Percentiles rank a stretch among this genome's conserved stretches.
Evolutionary conservation across 2,329 filamentous ascomycete species (phyloP).

Genomic region (Acrodontium crateriforme): DNA sequence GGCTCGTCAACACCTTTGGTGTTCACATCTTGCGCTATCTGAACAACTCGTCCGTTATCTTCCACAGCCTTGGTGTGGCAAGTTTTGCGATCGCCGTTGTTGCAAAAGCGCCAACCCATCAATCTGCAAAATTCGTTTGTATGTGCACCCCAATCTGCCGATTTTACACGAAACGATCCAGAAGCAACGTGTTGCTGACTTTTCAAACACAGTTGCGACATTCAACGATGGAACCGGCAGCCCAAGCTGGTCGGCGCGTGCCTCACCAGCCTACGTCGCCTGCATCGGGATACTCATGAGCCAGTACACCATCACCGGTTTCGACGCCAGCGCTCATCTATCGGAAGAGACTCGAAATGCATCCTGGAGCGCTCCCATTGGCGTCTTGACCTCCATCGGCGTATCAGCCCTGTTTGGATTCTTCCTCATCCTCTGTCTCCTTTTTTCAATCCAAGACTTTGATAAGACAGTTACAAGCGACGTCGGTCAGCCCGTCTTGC

Average conservation of each 20-base stretch:
- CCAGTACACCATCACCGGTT: conserved; percentile 42
- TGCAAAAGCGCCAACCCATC: conserved; percentile 43
- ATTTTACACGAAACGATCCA: no score
- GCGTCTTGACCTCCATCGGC: conserved; percentile 42
- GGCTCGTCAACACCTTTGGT: conserved; percentile 43
- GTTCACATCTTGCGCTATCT: conserved; percentile 42
- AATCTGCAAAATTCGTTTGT: conserved; percentile 43
- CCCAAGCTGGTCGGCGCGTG: conserved; percentile 40
- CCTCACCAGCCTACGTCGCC: conserved; percentile 41
- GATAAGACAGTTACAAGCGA: conserved; percentile 30
- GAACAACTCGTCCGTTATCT: conserved; percentile 42
- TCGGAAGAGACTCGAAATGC: conserved; percentile 45
- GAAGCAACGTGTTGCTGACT: no score
- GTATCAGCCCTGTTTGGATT: conserved; percentile 45
- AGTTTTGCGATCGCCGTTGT: conserved; percentile 42
- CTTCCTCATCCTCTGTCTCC: conserved; percentile 42
- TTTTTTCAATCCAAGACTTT: conserved; percentile 48
- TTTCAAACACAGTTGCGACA: conserved; percentile 21
- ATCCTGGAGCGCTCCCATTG: conserved; percentile 43
- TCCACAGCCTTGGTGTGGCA: conserved; percentile 41
- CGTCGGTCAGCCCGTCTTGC: conserved; percentile 41
- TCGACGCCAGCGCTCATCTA: conserved; percentile 43
- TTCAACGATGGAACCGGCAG: conserved; percentile 42
- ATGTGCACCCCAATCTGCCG: no score
- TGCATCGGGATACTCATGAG: conserved; percentile 40